Percentiles rank a stretch among this genome's conserved stretches.
phyloP scores from a whole-genome alignment of 1,284 basidiomycete species.

The Trichosporon sp. region DNA sequence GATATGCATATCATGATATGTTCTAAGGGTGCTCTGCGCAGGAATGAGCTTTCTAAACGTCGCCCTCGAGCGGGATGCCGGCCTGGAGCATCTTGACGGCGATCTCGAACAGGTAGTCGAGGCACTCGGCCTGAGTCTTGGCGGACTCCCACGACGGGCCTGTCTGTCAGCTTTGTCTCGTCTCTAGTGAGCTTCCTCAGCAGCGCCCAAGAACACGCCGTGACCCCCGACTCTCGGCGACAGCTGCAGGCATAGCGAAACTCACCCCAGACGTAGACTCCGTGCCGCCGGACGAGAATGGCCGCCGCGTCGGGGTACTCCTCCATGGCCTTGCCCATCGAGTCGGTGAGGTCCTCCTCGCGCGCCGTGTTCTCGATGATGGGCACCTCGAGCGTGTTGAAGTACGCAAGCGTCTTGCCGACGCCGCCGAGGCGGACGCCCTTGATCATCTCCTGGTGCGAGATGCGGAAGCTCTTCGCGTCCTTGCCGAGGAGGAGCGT shows the following conservation, averaged over 20 bases:
- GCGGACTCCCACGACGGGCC: constrained; percentile 76
- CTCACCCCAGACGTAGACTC: constrained; percentile 78
- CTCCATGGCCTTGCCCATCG: constrained; percentile 71
- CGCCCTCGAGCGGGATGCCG: constrained; percentile 42
- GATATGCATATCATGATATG: background rate
- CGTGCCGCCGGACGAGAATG: constrained; percentile 73
- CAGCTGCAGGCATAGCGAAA: too few relatives aligned
- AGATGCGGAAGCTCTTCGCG: constrained; percentile 60
- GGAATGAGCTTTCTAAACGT: constrained; percentile 17
- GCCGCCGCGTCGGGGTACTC: constrained; percentile 72
- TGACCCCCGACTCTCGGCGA: background rate
- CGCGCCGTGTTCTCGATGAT: constrained; percentile 85
- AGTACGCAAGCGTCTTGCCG: constrained; percentile 66
- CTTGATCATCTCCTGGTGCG: constrained; percentile 85
- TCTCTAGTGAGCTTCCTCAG: background rate
- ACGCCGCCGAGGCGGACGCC: constrained; percentile 71
- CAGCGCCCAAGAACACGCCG: background rate
- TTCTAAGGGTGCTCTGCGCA: background rate
- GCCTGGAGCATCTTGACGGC: constrained; percentile 51
- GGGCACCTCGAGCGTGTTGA: constrained; percentile 76
- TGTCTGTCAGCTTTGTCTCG: constrained; percentile 35
- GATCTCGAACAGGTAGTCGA: constrained; percentile 81
- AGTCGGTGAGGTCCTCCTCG: constrained; percentile 77
- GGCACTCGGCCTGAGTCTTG: constrained; percentile 82
- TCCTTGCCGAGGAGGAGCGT: constrained; percentile 67